Conservation (phyloP, 305 asterid species). For the Fraxinus sp. region DNA sequence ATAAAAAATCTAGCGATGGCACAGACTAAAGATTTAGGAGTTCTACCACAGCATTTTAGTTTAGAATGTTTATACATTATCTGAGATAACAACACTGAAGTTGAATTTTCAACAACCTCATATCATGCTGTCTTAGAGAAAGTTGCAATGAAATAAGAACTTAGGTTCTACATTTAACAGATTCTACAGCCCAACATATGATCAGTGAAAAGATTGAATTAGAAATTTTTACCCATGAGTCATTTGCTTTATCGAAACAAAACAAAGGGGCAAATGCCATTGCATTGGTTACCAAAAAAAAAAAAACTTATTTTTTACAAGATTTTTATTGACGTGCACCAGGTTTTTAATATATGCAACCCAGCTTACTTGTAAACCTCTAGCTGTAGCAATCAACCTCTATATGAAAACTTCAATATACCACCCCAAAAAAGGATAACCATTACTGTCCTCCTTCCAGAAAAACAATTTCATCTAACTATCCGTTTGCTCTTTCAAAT, state of each 20-base stretch:
- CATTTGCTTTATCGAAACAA: neutral
- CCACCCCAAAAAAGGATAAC: neutral
- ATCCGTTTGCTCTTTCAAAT: neutral
- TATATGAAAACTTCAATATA: neutral
- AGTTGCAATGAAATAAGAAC: neutral
- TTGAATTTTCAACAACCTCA: neutral
- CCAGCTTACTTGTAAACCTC: neutral
- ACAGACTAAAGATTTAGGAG: neutral
- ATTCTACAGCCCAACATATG: neutral
- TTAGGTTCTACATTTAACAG: neutral
- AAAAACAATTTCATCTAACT: neutral
- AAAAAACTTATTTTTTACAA: neutral
- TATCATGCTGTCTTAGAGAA: neutral
- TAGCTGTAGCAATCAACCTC: neutral
- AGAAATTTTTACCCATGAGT: neutral
- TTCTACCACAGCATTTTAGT: neutral
- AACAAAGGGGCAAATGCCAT: neutral
- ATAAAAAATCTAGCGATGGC: neutral
- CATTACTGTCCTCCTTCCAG: neutral
- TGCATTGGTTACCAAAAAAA: neutral
- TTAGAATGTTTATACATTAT: neutral
- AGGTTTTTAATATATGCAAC: neutral
- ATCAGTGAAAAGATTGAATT: neutral
- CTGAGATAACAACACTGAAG: neutral
- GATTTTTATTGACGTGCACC: neutral